These are phyloP conservation scores for Rossbeevera mucosa DNA, from an alignment of 768 basidiomycete species.

Conservation along the genomic window DNA sequence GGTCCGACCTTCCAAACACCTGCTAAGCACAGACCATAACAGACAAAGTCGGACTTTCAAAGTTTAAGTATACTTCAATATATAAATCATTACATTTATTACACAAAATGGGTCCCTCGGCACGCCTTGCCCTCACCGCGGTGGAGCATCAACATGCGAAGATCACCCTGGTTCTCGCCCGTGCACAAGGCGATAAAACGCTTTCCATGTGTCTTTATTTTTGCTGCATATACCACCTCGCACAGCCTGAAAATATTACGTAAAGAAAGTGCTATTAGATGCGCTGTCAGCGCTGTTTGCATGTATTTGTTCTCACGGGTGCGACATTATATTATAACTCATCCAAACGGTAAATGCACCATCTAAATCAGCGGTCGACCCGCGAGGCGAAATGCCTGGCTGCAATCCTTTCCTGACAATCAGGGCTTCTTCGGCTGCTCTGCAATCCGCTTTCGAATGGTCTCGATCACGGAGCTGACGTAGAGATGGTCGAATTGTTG, in stretches of 20 bases:
- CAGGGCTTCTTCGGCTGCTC: conserved; percentile 29
- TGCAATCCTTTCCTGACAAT: conserved; percentile 9
- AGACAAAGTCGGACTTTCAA: conserved; percentile 33
- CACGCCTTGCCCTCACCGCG: conserved; percentile 17
- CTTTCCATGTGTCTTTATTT: conserved; percentile 4
- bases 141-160: conserved; percentile 23
- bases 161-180: conserved; percentile 14
- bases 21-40: conserved; percentile 37
- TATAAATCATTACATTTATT: conserved; percentile 15
- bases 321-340: too few relatives aligned
- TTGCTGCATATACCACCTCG: background rate
- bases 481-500: conserved; percentile 33
- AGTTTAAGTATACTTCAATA: conserved; percentile 19
- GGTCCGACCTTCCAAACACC: conserved; percentile 40
- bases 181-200: conserved; percentile 7
- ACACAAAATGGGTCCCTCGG: conserved; percentile 14
- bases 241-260: background rate
- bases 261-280: too few relatives aligned
- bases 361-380: conserved; percentile 16
- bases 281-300: background rate
- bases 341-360: background rate
- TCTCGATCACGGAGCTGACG: conserved; percentile 30
- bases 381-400: conserved; percentile 3
- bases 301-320: too few relatives aligned
- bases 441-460: conserved; percentile 29